These are phyloP conservation scores for Anaeramoeba flamelloides DNA, from an alignment of 78 protist genomes.

Conservation along the genomic window DNA sequence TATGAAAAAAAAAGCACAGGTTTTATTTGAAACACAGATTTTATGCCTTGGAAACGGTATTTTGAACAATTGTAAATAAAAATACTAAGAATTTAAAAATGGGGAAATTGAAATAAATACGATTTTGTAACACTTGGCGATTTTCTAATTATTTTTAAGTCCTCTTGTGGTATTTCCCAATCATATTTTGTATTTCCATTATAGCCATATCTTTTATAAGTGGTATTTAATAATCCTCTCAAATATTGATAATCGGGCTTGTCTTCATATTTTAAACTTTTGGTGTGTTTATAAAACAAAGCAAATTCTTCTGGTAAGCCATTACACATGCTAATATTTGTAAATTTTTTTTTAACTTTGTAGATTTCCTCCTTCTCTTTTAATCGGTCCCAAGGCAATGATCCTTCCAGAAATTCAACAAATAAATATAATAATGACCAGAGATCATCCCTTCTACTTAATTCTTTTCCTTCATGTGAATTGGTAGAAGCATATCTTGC, in stretches of 20 bases:
- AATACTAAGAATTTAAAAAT: too few species aligned
- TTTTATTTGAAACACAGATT: too few species aligned
- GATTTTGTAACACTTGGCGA: too few species aligned
- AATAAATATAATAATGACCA: conserved; percentile 9
- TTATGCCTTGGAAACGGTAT: too few species aligned
- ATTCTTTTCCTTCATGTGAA: neutral
- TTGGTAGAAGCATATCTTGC: conserved; percentile 7
- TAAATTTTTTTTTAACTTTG: neutral
- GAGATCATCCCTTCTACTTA: conserved; percentile 4
- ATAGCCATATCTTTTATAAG: neutral
- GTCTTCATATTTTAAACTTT: neutral
- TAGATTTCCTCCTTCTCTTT: neutral
- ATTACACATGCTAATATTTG: too few species aligned
- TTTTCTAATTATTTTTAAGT: neutral
- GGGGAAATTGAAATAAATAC: too few species aligned
- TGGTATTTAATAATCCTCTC: neutral
- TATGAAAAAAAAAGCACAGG: too few species aligned
- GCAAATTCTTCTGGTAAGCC: too few species aligned
- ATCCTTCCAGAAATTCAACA: conserved; percentile 7
- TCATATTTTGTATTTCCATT: neutral
- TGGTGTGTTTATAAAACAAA: too few species aligned
- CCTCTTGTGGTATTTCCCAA: neutral
- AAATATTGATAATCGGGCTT: neutral
- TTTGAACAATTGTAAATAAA: too few species aligned
- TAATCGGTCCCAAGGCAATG: conserved; percentile 14